phyloP scores from a whole-genome alignment of 164 flowering plant species.

The Liquidambar formosana region DNA sequence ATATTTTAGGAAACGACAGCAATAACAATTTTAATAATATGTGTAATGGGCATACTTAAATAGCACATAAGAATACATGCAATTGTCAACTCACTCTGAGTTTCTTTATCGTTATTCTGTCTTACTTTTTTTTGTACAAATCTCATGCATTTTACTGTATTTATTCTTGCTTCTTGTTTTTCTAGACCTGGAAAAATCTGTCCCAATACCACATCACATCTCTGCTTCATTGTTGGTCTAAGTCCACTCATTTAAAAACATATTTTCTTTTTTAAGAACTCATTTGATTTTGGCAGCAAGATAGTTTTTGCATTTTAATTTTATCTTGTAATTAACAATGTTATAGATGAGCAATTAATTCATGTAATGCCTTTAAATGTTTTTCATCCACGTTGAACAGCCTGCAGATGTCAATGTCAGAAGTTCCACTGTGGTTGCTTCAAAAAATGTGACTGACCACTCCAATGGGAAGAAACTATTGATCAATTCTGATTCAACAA shows the following conservation, averaged over 20 bases:
- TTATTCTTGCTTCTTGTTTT: no score
- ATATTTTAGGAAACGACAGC: no score
- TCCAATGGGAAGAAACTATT: neutral
- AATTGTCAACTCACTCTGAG: no score
- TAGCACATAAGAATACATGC: no score
- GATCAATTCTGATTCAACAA: neutral
- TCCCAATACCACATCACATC: neutral
- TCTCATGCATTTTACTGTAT: no score
- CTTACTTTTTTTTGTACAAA: no score
- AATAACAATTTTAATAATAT: no score
- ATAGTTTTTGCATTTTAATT: neutral
- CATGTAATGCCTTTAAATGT: neutral
- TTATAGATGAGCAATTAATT: neutral
- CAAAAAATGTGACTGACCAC: neutral
- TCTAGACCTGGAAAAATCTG: neutral
- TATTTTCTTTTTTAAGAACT: neutral
- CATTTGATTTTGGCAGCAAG: neutral
- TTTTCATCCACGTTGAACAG: neutral
- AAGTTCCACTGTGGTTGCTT: neutral
- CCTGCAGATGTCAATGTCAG: neutral
- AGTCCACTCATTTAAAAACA: neutral
- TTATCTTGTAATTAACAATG: neutral
- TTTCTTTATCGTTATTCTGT: no score
- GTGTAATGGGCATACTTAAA: no score
- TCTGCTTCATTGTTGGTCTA: conserved; percentile 1